These are phyloP conservation scores for Phragmites australis DNA, from an alignment of 176 grass and related monocot species.

Conservation along the genomic window DNA sequence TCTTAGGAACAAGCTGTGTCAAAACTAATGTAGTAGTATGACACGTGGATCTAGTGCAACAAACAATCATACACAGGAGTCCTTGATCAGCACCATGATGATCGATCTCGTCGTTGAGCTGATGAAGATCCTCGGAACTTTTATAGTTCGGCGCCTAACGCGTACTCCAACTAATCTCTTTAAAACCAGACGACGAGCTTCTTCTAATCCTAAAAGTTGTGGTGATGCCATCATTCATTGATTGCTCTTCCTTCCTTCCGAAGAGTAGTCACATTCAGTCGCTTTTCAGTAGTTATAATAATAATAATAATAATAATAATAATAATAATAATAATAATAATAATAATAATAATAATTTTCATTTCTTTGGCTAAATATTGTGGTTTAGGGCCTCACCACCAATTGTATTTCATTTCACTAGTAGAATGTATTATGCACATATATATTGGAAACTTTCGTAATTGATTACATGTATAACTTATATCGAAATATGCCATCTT, in stretches of 20 bases:
- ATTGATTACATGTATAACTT: too few relatives aligned
- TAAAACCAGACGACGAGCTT: background rate
- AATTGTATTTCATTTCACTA: background rate
- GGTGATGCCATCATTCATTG: slow-evolving; percentile 1
- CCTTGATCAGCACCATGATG: too few relatives aligned
- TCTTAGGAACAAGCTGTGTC: too few relatives aligned
- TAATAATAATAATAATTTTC: background rate
- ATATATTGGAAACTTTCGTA: background rate
- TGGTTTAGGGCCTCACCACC: background rate
- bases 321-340: slow-evolving; percentile 6
- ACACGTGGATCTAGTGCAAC: too few relatives aligned
- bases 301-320: background rate
- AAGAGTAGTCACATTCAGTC: slow-evolving; percentile 19
- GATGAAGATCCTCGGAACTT: background rate
- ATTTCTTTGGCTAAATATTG: too few relatives aligned
- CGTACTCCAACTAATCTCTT: slow-evolving; percentile 37
- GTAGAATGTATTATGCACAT: background rate
- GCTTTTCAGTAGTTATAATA: background rate
- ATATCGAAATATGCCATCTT: background rate
- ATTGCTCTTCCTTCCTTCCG: background rate
- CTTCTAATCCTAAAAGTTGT: background rate
- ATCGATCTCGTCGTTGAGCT: background rate
- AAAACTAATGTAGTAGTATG: too few relatives aligned
- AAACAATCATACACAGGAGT: too few relatives aligned
- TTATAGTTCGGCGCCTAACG: slow-evolving; percentile 13